Percentiles rank a stretch among this genome's conserved stretches.
Evolutionary conservation across 2,329 filamentous ascomycete species (phyloP).

Genomic region (Orbilia javanica): DNA sequence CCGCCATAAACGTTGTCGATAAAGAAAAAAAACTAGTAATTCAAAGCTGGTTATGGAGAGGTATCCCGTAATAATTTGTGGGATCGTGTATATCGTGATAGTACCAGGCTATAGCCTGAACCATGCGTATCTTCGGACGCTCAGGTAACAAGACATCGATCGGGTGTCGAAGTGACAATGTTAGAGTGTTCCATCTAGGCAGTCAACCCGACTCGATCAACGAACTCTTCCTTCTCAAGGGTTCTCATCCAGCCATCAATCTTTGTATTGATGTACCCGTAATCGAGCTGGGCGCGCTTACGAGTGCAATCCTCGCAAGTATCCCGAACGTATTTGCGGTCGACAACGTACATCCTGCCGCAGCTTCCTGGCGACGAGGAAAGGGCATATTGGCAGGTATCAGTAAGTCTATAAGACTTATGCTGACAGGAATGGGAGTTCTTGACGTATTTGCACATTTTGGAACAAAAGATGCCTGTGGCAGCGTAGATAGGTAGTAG

Average conservation of each 20-base stretch:
- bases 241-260: constrained; percentile 54
- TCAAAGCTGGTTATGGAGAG: not conserved
- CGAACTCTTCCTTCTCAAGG: constrained; percentile 38
- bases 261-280: constrained; percentile 43
- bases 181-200: constrained; percentile 10
- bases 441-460: constrained; percentile 58
- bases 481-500: not conserved
- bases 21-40: not conserved
- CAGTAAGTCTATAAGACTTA: constrained; percentile 50
- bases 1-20: constrained; percentile 1
- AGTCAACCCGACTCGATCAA: constrained; percentile 46
- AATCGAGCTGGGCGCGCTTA: constrained; percentile 51
- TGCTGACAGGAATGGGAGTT: constrained; percentile 57
- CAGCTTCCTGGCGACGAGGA: constrained; percentile 53
- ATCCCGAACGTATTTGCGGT: constrained; percentile 55
- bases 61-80: not conserved
- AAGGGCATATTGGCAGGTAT: constrained; percentile 54
- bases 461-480: not conserved
- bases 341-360: constrained; percentile 47
- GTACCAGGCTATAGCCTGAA: not conserved
- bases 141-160: not conserved
- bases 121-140: not conserved
- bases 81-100: not conserved
- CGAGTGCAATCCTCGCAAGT: constrained; percentile 51
- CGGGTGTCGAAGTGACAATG: not conserved